Evolutionary conservation across 106 monocot genomes (phyloP), one percentile per base, ranked within the genome.

Genomic region (Narthecium ossifragum): DNA sequence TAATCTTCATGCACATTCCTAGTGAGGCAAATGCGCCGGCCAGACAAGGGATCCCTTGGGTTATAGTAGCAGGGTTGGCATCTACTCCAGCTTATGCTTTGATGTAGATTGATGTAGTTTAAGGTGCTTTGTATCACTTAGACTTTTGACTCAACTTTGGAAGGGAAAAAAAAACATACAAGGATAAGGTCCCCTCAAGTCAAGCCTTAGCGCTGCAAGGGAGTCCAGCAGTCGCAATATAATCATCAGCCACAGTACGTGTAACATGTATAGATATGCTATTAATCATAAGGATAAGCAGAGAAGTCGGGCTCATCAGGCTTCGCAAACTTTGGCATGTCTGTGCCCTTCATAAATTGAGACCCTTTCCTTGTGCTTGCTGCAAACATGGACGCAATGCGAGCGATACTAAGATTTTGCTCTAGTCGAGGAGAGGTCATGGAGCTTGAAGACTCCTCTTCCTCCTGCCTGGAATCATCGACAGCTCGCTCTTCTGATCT

Each of bases 221-320:
- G 12, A 43, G 43, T 4, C 43, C 11, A 3, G 43, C 11, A 11
- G 43, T 39, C 15, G 15, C 9, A 39, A 39, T 11, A 39, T 39
- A 39, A 15, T 39, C 15, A 15, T 39, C 43, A 43, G 43, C 15
- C 43, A 43, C 43, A 43, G 0, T 41, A 17, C 4, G 4, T 43
- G 14, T 43, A 18, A 43, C 0, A 43, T 13, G 43, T 18, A 43
- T 43, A 0, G 13, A n/a, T 14, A 29, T 1, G 17, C 2, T 29
- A 20, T 21, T 68, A 68, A 39, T 77, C 71, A 55, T 48, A 76
- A 53, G 65, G 50, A 40, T 75, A 72, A 22, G 60, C 62, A 17
- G 84, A 87, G 66, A 92, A 92, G 57, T 92, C 88, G 43, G 87
- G 92, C 65, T 92, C 87, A 53, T 88, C 78, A 4, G 87, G 92